Conservation (phyloP, 73 alveolate genomes). For the Stentor roeselii region DNA sequence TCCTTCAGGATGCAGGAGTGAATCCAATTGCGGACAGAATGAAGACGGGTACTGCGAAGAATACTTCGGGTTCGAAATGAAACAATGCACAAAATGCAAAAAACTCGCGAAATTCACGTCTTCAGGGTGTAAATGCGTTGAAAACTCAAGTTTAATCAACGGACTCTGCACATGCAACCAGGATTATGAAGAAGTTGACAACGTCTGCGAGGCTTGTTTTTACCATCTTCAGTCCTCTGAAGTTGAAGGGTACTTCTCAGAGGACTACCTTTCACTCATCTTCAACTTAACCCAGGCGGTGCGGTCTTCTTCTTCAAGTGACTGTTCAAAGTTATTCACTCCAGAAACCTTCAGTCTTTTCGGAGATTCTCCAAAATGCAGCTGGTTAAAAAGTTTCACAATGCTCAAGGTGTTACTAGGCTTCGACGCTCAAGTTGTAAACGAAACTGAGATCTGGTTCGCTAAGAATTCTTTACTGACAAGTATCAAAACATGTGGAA, state of each 20-base stretch:
- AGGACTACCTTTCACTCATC: neutral
- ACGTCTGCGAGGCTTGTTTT: neutral
- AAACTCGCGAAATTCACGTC: neutral
- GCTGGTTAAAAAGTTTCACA: neutral
- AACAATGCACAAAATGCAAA: constrained; percentile 1
- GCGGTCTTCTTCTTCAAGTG: neutral
- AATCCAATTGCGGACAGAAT: neutral
- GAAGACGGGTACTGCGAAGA: neutral
- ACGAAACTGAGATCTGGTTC: neutral
- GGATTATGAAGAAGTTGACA: neutral
- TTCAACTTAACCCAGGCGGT: neutral
- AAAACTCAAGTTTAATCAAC: neutral
- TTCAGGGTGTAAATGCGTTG: neutral
- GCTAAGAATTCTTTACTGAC: neutral
- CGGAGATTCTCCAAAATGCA: neutral
- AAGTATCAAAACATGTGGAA: neutral
- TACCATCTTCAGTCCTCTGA: neutral
- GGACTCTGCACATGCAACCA: neutral
- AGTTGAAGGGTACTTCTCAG: neutral
- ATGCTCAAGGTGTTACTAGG: neutral
- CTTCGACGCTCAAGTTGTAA: neutral
- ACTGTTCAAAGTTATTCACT: neutral
- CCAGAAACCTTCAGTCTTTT: neutral
- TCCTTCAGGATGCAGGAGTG: neutral
- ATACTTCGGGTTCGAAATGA: neutral